A percentile compares a stretch with the other conserved stretches of the same genome.
Conservation (phyloP, 768 basidiomycete genomes). For the Rhizopogon vulgaris region DNA sequence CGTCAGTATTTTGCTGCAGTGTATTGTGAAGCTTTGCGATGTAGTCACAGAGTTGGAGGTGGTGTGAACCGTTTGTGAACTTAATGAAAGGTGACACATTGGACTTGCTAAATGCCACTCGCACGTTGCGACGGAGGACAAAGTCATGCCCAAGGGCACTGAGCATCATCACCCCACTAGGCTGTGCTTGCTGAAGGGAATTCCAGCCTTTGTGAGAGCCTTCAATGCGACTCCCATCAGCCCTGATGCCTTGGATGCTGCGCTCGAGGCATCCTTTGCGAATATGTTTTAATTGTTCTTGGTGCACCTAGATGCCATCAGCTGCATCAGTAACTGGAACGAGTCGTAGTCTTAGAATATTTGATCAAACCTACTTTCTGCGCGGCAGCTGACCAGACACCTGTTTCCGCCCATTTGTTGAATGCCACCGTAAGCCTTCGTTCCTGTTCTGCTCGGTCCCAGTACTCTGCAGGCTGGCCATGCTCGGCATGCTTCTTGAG, state of each 20-base stretch:
- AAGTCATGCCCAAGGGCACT: conserved; percentile 13
- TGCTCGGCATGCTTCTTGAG: conserved; percentile 7
- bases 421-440: conserved; percentile 5
- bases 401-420: conserved; percentile 9
- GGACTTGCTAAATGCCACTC: not conserved
- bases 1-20: too few species aligned
- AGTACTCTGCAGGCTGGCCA: conserved; percentile 11
- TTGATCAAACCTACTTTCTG: conserved; percentile 7
- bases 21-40: too few species aligned
- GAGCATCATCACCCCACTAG: conserved; percentile 18
- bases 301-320: conserved; percentile 13
- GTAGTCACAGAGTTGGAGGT: too few species aligned
- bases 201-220: conserved; percentile 26
- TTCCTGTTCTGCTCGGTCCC: conserved; percentile 12
- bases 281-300: conserved; percentile 22
- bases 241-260: conserved; percentile 11
- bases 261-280: conserved; percentile 20
- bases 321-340: too few species aligned
- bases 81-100: too few species aligned
- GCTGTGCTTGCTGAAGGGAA: conserved; percentile 9
- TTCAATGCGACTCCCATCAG: conserved; percentile 24
- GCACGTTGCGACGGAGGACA: conserved; percentile 16
- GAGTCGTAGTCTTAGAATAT: too few species aligned
- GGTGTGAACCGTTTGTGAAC: too few species aligned
- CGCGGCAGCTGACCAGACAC: conserved; percentile 15